These are phyloP conservation scores for Phylloporus scabripes DNA, from an alignment of 768 basidiomycete species.

Conservation along the genomic window DNA sequence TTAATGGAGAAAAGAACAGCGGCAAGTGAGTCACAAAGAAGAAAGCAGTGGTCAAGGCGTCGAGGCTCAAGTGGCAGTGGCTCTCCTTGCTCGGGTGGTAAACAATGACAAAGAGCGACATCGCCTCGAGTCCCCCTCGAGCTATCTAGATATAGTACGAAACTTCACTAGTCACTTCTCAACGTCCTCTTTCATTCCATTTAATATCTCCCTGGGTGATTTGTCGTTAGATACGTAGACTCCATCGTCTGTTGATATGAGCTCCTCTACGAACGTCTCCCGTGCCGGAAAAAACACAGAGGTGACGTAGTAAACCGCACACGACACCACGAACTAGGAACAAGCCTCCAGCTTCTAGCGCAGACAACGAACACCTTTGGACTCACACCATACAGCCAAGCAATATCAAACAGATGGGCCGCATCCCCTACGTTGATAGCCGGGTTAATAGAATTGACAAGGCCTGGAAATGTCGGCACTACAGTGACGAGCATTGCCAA, in stretches of 20 bases:
- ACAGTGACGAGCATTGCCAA: slow-evolving; percentile 62
- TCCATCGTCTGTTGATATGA: slow-evolving; percentile 26
- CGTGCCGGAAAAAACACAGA: slow-evolving; percentile 27
- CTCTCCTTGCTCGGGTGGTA: slow-evolving; percentile 2
- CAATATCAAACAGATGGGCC: slow-evolving; percentile 57
- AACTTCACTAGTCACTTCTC: too few species aligned
- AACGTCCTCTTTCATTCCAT: neutral
- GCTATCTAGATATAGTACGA: too few species aligned
- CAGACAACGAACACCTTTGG: neutral
- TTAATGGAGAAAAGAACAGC: slow-evolving; percentile 19
- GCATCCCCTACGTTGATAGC: slow-evolving; percentile 59
- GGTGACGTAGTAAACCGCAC: slow-evolving; percentile 28
- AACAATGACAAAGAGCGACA: slow-evolving; percentile 17
- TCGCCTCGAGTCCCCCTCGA: too few species aligned
- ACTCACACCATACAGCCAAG: slow-evolving; percentile 70
- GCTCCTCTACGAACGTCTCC: slow-evolving; percentile 25
- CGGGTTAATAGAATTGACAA: slow-evolving; percentile 69
- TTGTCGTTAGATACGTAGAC: neutral
- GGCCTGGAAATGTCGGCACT: slow-evolving; percentile 68
- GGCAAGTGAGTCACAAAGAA: neutral
- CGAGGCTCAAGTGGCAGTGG: neutral
- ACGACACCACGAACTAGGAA: slow-evolving; percentile 24
- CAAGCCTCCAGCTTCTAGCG: neutral
- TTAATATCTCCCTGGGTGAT: neutral
- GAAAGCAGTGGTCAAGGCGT: neutral